A percentile compares a stretch with the other conserved stretches of the same genome.
These are phyloP conservation scores for Curvularia eragrostidis DNA, from an alignment of 2,329 filamentous ascomycete species.

Conservation along the genomic window DNA sequence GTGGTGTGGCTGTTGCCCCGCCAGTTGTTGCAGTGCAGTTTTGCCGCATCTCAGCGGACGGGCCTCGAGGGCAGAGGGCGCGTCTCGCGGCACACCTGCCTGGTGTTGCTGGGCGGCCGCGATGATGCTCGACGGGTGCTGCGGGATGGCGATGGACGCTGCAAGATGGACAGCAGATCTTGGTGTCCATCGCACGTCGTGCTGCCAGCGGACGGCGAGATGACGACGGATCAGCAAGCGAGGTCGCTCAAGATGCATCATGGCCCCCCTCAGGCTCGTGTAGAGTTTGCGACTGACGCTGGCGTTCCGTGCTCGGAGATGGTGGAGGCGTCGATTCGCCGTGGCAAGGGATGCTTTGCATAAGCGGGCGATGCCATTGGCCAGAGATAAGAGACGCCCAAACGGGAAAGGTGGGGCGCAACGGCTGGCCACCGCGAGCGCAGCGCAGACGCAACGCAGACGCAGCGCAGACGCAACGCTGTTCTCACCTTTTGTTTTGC, in stretches of 20 bases:
- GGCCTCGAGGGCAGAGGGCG: background rate
- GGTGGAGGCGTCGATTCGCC: background rate
- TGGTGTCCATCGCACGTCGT: background rate
- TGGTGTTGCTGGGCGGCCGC: background rate
- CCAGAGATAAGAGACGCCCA: conserved; percentile 34
- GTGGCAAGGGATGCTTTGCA: conserved; percentile 11
- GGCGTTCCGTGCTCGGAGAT: conserved; percentile 23
- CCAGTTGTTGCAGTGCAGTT: conserved; percentile 17
- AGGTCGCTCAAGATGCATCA: conserved; percentile 8
- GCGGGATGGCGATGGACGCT: background rate
- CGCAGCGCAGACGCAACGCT: background rate
- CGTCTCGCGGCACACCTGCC: conserved; percentile 15
- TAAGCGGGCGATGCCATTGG: conserved; percentile 28
- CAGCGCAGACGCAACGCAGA: too few relatives aligned
- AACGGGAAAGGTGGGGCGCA: conserved; percentile 19
- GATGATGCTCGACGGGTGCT: background rate
- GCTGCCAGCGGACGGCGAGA: background rate
- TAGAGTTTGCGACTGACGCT: conserved; percentile 20
- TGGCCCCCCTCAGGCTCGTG: background rate
- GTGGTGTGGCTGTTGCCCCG: conserved; percentile 17
- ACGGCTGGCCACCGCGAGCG: conserved; percentile 15
- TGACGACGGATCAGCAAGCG: conserved; percentile 2
- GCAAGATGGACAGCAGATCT: background rate
- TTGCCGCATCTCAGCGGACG: conserved; percentile 17
- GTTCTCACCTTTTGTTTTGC: background rate